A percentile compares a stretch with the other conserved stretches of the same genome.
Evolutionary conservation across 1,284 basidiomycete genomes (phyloP).

Genomic region (Boletellus deceptivus): DNA sequence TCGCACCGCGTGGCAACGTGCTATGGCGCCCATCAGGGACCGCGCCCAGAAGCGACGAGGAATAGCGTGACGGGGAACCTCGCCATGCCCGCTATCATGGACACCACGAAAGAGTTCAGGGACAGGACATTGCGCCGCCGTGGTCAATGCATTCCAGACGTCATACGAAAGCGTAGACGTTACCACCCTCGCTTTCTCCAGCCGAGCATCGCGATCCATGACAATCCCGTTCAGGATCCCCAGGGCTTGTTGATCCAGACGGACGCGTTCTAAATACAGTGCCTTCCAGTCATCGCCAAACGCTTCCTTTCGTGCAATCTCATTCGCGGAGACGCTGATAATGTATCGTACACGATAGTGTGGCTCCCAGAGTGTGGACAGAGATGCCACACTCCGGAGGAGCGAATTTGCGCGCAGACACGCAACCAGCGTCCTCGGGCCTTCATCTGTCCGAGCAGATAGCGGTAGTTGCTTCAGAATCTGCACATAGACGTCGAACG

Average conservation of each 20-base stretch:
- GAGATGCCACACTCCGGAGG: conserved; percentile 28
- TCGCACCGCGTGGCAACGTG: conserved; percentile 42
- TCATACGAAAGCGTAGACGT: conserved; percentile 43
- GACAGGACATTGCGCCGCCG: conserved; percentile 37
- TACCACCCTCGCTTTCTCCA: conserved; percentile 37
- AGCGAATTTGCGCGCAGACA: conserved; percentile 27
- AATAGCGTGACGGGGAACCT: conserved; percentile 36
- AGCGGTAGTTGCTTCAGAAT: conserved; percentile 30
- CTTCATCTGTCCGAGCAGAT: conserved; percentile 20
- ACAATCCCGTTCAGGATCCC: conserved; percentile 42
- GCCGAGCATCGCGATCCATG: conserved; percentile 33
- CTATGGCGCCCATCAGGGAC: conserved; percentile 43
- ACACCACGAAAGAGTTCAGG: conserved; percentile 32
- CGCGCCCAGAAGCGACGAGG: conserved; percentile 57
- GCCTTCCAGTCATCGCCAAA: conserved; percentile 42
- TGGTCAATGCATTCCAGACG: conserved; percentile 51
- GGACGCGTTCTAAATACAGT: conserved; percentile 45
- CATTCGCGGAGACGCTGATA: conserved; percentile 37
- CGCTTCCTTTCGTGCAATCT: conserved; percentile 34
- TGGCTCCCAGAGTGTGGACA: conserved; percentile 44
- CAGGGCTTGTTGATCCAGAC: conserved; percentile 44
- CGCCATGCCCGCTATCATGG: conserved; percentile 9
- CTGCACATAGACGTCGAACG: conserved; percentile 33
- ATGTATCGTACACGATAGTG: conserved; percentile 50
- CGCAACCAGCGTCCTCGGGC: conserved; percentile 21